Evolutionary conservation across 441 rosid species (phyloP), one percentile per base, ranked within the genome.

Genomic region (Eutrema salsugineum): DNA sequence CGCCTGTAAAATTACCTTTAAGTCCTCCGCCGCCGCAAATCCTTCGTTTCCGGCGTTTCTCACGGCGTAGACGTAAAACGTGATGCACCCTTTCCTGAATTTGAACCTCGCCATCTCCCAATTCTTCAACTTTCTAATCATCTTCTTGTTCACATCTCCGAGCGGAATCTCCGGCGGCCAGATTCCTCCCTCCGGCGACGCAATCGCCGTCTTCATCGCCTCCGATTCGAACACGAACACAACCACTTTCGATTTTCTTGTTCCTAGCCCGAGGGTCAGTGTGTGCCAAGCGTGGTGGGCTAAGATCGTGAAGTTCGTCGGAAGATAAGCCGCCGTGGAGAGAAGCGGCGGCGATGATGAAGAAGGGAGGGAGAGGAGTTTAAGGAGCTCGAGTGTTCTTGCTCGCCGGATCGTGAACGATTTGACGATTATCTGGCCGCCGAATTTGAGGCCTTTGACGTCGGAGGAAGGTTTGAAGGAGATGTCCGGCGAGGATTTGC

Each of bases 211-310:
- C 63, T 86, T 90, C 88, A 94, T 77, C 14, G 79, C 47, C 70
- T 90, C 97, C 0, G 97, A 83, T 48, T 91, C 99, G 39, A 91
- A 90, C 10, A 94, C 96, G 66, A 94, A 91, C 9, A 94, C 63
- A 0, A 88, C 69, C 0, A 94, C 90, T 60, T 94, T 91, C 0
- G 97, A 91, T 70, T 90, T 94, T 72, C 79, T 91, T 2, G 99
- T 91, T 5, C 99, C 97, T 0, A 94, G 83, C 3, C 97, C 97
- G 17, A 91, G 89, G 3, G 97, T 91, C 0, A 94, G 78, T 11
- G 97, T 94, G 50, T 94, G 97, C 99, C 97, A 94, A 6, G 99
- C 99, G 38, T 87, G 97, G 79, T 94, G 97, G 1, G 99, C 97
- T 20, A 94, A 72, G 82, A 91, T 87, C 0, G 97, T 90, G 94